A percentile compares a stretch with the other conserved stretches of the same genome.
These are phyloP conservation scores for Dryas octopetala DNA, from an alignment of 306 rosid species.

Conservation along the genomic window DNA sequence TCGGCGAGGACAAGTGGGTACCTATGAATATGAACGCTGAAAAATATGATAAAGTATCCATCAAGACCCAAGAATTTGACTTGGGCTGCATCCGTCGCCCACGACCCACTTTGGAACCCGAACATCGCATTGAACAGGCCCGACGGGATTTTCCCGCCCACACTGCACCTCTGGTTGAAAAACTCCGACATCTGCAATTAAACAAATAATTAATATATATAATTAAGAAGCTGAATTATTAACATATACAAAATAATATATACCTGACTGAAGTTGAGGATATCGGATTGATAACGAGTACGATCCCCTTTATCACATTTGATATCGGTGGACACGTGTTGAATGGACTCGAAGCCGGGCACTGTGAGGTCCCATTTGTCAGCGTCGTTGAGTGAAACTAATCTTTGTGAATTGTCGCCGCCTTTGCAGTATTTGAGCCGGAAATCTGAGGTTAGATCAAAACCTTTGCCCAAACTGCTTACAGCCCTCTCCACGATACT, in stretches of 20 bases:
- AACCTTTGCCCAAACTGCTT: conserved; percentile 80
- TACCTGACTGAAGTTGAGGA: conserved; percentile 67
- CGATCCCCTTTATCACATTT: conserved; percentile 91
- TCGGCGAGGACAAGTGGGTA: conserved; percentile 68
- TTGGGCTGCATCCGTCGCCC: conserved; percentile 68
- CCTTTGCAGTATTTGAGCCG: conserved; percentile 80
- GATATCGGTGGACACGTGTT: conserved; percentile 59
- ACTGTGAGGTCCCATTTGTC: conserved; percentile 39
- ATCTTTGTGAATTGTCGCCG: conserved; percentile 23
- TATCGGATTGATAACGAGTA: conserved; percentile 65
- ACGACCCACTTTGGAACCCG: conserved; percentile 61
- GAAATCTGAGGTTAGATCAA: conserved; percentile 87
- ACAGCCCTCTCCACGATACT: conserved; percentile 51
- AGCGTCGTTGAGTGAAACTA: conserved; percentile 53
- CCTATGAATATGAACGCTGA: conserved; percentile 61
- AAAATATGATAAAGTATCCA: conserved; percentile 51
- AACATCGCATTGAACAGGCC: conserved; percentile 70
- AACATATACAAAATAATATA: too few species aligned
- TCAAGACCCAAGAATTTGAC: conserved; percentile 68
- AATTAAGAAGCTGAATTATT: too few species aligned
- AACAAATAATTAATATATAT: too few species aligned
- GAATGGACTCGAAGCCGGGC: conserved; percentile 54
- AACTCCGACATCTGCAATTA: conserved; percentile 69
- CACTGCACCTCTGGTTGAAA: conserved; percentile 53
- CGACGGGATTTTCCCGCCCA: conserved; percentile 76